Evolutionary conservation across 129 eudicot species (phyloP).

Genomic region (Flaveria trinervia): DNA sequence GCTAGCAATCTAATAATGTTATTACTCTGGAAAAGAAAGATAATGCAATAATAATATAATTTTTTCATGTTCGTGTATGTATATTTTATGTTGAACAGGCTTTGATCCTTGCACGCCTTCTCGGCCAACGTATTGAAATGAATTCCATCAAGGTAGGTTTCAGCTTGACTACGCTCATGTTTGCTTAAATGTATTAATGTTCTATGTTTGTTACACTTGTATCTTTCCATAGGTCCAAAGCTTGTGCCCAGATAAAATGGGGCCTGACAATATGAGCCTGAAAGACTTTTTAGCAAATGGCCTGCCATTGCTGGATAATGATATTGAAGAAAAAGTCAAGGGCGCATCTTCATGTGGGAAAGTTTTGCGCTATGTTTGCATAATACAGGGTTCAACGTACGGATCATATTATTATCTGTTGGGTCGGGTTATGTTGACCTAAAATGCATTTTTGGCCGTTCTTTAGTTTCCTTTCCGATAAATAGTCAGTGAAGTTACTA

Average conservation of each 20-base stretch:
- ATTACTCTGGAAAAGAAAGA: slow-evolving; percentile 9
- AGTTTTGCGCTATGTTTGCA: slow-evolving; percentile 88
- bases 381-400: slow-evolving; percentile 73
- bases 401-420: background rate
- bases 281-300: slow-evolving; percentile 75
- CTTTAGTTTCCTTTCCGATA: background rate
- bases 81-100: slow-evolving; percentile 49
- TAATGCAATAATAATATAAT: background rate
- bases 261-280: slow-evolving; percentile 71
- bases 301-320: slow-evolving; percentile 69
- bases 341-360: slow-evolving; percentile 78
- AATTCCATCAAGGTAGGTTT: slow-evolving; percentile 59
- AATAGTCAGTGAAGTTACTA: background rate
- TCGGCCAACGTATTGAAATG: slow-evolving; percentile 72
- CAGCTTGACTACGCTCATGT: background rate
- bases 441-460: background rate
- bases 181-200: slow-evolving; percentile 12
- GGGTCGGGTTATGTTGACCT: background rate
- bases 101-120: slow-evolving; percentile 92
- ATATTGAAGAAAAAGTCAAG: slow-evolving; percentile 56
- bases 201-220: background rate
- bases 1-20: background rate
- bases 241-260: slow-evolving; percentile 80
- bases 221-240: slow-evolving; percentile 64
- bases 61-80: background rate